Percentiles rank a stretch among this genome's conserved stretches.
Evolutionary conservation across 148 eudicot species (phyloP).

Genomic region (Vaccinium vitisidaea): DNA sequence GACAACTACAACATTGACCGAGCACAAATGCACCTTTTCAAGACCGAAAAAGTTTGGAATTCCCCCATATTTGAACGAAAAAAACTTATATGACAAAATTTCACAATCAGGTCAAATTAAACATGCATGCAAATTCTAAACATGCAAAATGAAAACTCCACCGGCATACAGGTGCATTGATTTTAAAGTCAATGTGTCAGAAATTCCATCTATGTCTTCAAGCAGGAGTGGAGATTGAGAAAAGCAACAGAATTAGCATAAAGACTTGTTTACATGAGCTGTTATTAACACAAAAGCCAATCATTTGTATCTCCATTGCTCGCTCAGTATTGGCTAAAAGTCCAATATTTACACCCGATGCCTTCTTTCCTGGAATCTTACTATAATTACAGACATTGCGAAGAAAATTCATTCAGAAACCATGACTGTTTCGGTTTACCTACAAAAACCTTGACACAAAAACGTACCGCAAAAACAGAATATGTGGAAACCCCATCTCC

Average conservation of each 20-base stretch:
- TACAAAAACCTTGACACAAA: neutral
- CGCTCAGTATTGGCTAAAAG: neutral
- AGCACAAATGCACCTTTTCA: constrained; percentile 10
- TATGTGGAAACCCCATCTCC: constrained; percentile 88
- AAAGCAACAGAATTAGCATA: neutral
- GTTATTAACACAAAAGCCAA: neutral
- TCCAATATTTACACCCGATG: neutral
- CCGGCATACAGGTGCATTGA: neutral
- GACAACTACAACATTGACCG: constrained; percentile 1
- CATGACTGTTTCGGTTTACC: neutral
- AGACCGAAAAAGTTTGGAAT: neutral
- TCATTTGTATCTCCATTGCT: neutral
- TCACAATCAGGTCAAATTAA: neutral
- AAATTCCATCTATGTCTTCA: neutral
- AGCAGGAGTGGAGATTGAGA: neutral
- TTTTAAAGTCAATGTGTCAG: neutral
- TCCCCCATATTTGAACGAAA: neutral
- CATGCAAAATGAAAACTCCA: neutral
- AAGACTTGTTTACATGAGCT: neutral
- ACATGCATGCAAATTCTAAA: neutral
- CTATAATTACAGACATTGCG: neutral
- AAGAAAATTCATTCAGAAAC: neutral
- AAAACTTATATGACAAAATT: neutral
- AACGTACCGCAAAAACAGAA: constrained; percentile 81
- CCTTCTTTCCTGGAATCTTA: neutral